These are phyloP conservation scores for Pestalotiopsis fici DNA, from an alignment of 2,329 filamentous ascomycete genomes.

Conservation along the genomic window DNA sequence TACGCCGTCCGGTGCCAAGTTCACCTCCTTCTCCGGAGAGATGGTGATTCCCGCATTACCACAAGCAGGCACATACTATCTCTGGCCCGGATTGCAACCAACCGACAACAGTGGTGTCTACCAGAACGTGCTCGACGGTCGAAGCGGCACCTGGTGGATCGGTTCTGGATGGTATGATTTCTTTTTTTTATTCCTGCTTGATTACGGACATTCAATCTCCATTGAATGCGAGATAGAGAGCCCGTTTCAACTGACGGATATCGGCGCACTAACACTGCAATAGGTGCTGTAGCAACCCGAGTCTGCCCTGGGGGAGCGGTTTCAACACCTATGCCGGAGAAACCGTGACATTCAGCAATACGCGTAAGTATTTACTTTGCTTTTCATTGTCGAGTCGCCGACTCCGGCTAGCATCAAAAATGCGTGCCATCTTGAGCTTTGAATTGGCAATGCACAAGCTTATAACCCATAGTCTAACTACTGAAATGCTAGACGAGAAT, in stretches of 20 bases:
- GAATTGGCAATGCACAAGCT: too few relatives aligned
- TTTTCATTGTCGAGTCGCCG: too few relatives aligned
- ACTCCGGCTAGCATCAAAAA: too few relatives aligned
- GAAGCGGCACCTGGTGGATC: conserved; percentile 41
- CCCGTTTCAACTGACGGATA: background rate
- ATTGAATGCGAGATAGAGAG: background rate
- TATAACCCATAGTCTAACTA: background rate
- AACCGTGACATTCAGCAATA: conserved; percentile 33
- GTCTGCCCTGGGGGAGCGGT: conserved; percentile 36
- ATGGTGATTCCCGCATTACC: conserved; percentile 30
- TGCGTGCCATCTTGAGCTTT: too few relatives aligned
- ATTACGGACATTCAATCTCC: background rate
- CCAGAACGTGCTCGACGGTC: conserved; percentile 41
- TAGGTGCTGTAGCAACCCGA: conserved; percentile 42
- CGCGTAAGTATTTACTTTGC: conserved; percentile 1
- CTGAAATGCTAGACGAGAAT: background rate
- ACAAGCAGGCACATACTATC: conserved; percentile 37
- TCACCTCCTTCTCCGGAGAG: conserved; percentile 31
- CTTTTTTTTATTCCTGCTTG: background rate
- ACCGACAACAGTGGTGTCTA: conserved; percentile 40
- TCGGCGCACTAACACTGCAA: background rate
- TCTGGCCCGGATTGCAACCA: conserved; percentile 42
- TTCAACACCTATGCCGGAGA: conserved; percentile 37
- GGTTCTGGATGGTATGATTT: conserved; percentile 20
- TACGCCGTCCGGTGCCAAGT: conserved; percentile 31